phyloP scores from a whole-genome alignment of 352 stramenopile species.

The Phytophthora multivora region DNA sequence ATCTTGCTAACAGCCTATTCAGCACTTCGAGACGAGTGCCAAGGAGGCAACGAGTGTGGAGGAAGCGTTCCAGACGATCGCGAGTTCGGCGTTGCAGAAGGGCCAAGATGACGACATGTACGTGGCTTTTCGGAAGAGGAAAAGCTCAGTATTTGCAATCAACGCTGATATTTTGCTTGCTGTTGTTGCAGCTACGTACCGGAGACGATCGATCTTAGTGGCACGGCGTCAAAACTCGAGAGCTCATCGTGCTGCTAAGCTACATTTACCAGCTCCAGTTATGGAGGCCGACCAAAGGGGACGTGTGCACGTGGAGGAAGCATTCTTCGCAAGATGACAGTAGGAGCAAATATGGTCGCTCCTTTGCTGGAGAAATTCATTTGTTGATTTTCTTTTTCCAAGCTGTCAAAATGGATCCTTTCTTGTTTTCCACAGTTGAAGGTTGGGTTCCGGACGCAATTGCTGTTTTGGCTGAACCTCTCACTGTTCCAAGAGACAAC shows the following conservation, averaged over 20 bases:
- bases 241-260: conserved; percentile 77
- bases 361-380: conserved; percentile 23
- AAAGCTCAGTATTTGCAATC: too few species aligned
- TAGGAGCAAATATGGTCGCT: conserved; percentile 13
- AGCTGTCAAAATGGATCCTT: conserved; percentile 3
- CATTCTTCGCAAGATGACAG: background rate
- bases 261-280: conserved; percentile 4
- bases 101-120: conserved; percentile 89
- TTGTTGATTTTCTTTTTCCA: conserved; percentile 25
- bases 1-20: conserved; percentile 70
- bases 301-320: conserved; percentile 4
- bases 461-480: conserved; percentile 29
- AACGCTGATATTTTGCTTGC: background rate
- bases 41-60: conserved; percentile 98
- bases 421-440: conserved; percentile 5
- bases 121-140: conserved; percentile 1
- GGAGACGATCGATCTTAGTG: conserved; percentile 86
- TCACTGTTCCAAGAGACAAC: conserved; percentile 14
- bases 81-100: conserved; percentile 88
- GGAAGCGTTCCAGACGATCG: conserved; percentile 95
- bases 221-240: conserved; percentile 68
- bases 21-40: conserved; percentile 98
- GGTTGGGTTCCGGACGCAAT: conserved; percentile 2
- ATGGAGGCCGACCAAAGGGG: conserved; percentile 1
- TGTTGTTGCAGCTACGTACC: conserved; percentile 66